Conservation (phyloP, 23 red algal genomes). For the Cyanidiococcus yangmingshanensis region DNA sequence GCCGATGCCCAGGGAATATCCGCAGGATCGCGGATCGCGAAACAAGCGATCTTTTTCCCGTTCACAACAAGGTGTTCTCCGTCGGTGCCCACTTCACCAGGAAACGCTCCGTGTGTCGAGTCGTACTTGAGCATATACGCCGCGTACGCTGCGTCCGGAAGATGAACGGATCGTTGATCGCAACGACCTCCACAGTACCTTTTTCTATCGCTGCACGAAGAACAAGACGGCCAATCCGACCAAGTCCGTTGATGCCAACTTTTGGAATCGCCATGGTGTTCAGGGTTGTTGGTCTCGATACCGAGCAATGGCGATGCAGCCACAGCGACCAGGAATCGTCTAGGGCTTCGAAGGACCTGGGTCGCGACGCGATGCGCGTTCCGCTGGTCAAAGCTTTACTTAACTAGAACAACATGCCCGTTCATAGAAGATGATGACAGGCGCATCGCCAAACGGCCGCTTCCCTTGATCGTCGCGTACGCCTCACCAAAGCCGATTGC, state of each 20-base stretch:
- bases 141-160: slow-evolving; percentile 65
- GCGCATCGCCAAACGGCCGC: too few relatives aligned
- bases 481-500: too few relatives aligned
- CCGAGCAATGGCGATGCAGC: too few relatives aligned
- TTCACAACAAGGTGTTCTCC: slow-evolving; percentile 84
- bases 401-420: too few relatives aligned
- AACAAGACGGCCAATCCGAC: slow-evolving; percentile 86
- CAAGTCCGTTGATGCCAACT: slow-evolving; percentile 85
- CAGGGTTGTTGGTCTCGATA: too few relatives aligned
- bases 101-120: slow-evolving; percentile 80
- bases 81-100: slow-evolving; percentile 43
- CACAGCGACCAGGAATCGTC: too few relatives aligned
- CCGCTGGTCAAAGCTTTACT: too few relatives aligned
- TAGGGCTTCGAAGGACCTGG: too few relatives aligned
- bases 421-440: too few relatives aligned
- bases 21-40: slow-evolving; percentile 65
- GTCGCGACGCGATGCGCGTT: too few relatives aligned
- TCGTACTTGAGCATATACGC: slow-evolving; percentile 99
- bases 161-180: slow-evolving; percentile 99
- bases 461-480: too few relatives aligned
- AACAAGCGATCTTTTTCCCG: slow-evolving; percentile 63
- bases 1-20: slow-evolving; percentile 83
- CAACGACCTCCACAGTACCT: slow-evolving; percentile 68
- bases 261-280: slow-evolving; percentile 30
- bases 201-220: slow-evolving; percentile 91